These are phyloP conservation scores for Sutorius australiensis DNA, from an alignment of 768 basidiomycete genomes.

Conservation along the genomic window DNA sequence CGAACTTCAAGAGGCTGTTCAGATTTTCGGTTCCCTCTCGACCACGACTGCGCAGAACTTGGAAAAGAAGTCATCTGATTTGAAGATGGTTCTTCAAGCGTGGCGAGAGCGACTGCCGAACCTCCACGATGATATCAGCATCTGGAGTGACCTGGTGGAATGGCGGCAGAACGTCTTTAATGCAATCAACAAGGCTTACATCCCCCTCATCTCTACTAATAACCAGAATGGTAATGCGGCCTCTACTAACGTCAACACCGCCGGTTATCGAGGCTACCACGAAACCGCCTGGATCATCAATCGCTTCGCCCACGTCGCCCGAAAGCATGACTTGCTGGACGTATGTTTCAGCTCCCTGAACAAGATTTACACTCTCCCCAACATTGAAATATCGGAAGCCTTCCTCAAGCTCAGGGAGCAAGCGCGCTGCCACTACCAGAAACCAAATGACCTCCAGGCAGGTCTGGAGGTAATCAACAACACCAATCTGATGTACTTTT, in stretches of 20 bases:
- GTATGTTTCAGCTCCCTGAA: slow-evolving; percentile 93
- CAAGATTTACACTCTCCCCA: slow-evolving; percentile 97
- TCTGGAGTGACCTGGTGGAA: slow-evolving; percentile 98
- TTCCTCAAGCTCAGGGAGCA: slow-evolving; percentile 99
- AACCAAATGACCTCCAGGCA: slow-evolving; percentile 86
- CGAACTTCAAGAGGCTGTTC: slow-evolving; percentile 92
- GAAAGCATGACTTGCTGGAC: slow-evolving; percentile 94
- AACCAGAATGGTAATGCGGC: slow-evolving; percentile 49
- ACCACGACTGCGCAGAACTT: slow-evolving; percentile 84
- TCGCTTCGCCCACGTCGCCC: slow-evolving; percentile 95
- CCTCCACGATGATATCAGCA: slow-evolving; percentile 93
- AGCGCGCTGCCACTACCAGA: slow-evolving; percentile 96
- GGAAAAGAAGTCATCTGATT: slow-evolving; percentile 91
- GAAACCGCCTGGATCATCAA: slow-evolving; percentile 99
- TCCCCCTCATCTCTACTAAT: slow-evolving; percentile 74
- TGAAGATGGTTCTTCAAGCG: slow-evolving; percentile 93
- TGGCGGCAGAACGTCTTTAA: slow-evolving; percentile 99
- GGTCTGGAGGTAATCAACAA: slow-evolving; percentile 99
- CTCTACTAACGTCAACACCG: slow-evolving; percentile 66
- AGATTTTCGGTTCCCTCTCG: slow-evolving; percentile 88
- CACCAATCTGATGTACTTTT: slow-evolving; percentile 98
- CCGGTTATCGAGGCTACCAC: slow-evolving; percentile 94
- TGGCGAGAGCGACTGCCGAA: slow-evolving; percentile 98
- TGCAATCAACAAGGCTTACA: slow-evolving; percentile 93
- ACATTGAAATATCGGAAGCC: slow-evolving; percentile 99